Evolutionary conservation across 768 basidiomycete genomes (phyloP), one percentile per base, ranked within the genome.

Genomic region (Amanita pseudoporphyria): DNA sequence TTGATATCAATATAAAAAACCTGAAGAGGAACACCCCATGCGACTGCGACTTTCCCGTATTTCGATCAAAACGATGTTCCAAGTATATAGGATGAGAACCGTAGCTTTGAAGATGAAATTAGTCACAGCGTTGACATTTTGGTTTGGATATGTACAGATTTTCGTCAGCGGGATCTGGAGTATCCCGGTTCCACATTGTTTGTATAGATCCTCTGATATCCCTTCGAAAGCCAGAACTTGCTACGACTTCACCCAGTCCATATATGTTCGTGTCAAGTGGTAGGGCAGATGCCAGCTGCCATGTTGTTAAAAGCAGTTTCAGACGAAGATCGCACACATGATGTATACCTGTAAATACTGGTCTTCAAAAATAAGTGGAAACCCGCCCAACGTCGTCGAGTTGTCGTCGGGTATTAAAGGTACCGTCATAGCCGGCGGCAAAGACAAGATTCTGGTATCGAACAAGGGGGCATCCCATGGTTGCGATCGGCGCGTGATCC

Each of bases 21-120:
- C 74, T 84, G 53, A 84, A 71, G 16, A 87, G 62, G 58, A 90
- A 85, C 33, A 89, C 85, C 24, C 87, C 87, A 63, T 88, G 87
- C 0, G 85, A 77, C 43, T 71, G 67, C 1, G 82, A 77, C 5
- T 58, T 72, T 30, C 71, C 68, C 1, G 77, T 73, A 2, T 63
- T 64, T 18, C 66, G 54, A 51, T 82, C 68, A 64, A 73, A 81
- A n/a, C 83, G 79, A 59, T 87, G 84, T 54, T 87, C 84, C 45
- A 87, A 54, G 62, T 85, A 86, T 24, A 87, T 64, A 3, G 82
- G 78, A 58, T 87, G 84, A 14, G 77, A 69, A n/a, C 84, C 84
- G 60, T 87, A 87, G 22, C 10, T 49, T 44, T 42, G 37, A 18
- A 22, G 47, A 36, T 5, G 53, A 51, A 45, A 21, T n/a, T n/a